phyloP scores from a whole-genome alignment of 495 filamentous ascomycete species.

The Peziza echinospora region DNA sequence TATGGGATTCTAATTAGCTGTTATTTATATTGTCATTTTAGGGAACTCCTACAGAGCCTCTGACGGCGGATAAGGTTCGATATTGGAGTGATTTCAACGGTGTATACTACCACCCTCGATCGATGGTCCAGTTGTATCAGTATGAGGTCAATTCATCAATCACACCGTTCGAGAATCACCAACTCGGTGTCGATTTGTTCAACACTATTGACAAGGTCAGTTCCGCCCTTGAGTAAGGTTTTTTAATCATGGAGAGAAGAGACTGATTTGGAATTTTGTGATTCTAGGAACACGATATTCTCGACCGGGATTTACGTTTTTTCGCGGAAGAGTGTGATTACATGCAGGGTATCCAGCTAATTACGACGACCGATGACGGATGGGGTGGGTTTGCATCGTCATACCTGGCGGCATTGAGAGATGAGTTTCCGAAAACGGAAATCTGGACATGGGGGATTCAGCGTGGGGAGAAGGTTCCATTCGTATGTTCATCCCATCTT shows the following conservation, averaged over 20 bases:
- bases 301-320: conserved; percentile 68
- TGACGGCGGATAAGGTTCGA: conserved; percentile 49
- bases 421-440: conserved; percentile 62
- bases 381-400: conserved; percentile 74
- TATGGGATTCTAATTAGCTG: conserved; percentile 42
- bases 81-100: conserved; percentile 95
- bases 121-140: conserved; percentile 70
- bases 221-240: too few relatives aligned
- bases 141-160: conserved; percentile 56
- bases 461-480: conserved; percentile 32
- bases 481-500: conserved; percentile 27
- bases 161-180: conserved; percentile 68
- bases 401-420: conserved; percentile 62
- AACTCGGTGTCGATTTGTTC: conserved; percentile 66
- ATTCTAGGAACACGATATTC: conserved; percentile 55
- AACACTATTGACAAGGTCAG: conserved; percentile 43
- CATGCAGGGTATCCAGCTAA: conserved; percentile 67
- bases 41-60: conserved; percentile 36
- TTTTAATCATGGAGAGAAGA: too few relatives aligned
- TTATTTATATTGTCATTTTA: conserved; percentile 66
- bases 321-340: conserved; percentile 88
- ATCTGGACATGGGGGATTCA: conserved; percentile 77
- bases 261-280: too few relatives aligned
- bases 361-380: conserved; percentile 62
- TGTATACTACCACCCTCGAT: conserved; percentile 77